Conservation (phyloP, 768 basidiomycete genomes). For the Leucocoprinus leucothites region DNA sequence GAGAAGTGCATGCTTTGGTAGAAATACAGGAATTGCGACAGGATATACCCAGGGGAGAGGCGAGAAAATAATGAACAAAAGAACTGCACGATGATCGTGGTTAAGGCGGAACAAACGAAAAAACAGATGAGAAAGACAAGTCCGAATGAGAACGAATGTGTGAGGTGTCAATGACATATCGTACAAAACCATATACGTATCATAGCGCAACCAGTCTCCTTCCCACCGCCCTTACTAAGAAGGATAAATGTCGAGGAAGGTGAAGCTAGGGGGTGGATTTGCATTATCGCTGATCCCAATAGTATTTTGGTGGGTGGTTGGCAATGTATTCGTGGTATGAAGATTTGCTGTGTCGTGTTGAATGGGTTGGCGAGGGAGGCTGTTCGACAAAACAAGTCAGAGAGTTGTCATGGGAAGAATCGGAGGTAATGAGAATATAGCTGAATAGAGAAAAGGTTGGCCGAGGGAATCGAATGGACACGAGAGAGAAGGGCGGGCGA, state of each 20-base stretch:
- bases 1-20: not conserved
- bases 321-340: constrained; percentile 24
- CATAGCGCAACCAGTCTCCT: no score
- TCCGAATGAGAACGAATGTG: not conserved
- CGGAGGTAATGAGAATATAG: no score
- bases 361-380: constrained; percentile 9
- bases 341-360: constrained; percentile 17
- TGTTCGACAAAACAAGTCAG: not conserved
- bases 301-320: constrained; percentile 28
- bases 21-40: constrained; percentile 7
- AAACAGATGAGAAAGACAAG: not conserved
- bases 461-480: no score
- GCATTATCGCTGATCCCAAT: constrained; percentile 23
- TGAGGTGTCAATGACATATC: not conserved
- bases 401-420: not conserved
- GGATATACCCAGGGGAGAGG: no score
- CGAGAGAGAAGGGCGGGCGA: not conserved
- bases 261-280: not conserved
- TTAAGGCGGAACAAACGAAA: not conserved
- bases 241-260: no score
- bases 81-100: not conserved
- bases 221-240: no score
- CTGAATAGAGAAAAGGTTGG: not conserved
- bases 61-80: not conserved
- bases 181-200: not conserved